These are phyloP conservation scores for Boletus patriciae DNA, from an alignment of 768 basidiomycete genomes.

Conservation along the genomic window DNA sequence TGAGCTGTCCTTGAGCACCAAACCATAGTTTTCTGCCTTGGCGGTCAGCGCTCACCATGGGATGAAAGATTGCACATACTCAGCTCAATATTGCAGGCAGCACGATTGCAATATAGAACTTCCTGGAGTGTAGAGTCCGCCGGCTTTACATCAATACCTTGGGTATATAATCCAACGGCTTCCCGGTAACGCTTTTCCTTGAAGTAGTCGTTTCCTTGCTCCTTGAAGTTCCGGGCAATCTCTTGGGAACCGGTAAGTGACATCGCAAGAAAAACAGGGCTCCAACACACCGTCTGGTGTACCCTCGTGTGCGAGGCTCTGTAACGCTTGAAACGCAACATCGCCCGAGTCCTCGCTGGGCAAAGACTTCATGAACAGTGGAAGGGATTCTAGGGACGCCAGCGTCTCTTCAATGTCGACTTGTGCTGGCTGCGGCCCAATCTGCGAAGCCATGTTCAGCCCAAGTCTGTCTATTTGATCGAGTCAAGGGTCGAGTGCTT, in stretches of 20 bases:
- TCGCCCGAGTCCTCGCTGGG: conserved; percentile 67
- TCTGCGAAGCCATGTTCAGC: conserved; percentile 20
- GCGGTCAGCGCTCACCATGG: neutral
- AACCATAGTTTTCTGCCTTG: conserved; percentile 78
- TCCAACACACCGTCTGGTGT: conserved; percentile 83
- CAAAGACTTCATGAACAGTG: conserved; percentile 90
- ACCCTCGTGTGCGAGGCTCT: conserved; percentile 84
- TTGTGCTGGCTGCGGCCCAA: conserved; percentile 26
- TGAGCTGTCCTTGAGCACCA: conserved; percentile 83
- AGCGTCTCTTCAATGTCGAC: conserved; percentile 38
- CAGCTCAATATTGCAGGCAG: conserved; percentile 90
- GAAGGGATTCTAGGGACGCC: conserved; percentile 59
- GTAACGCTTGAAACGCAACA: conserved; percentile 73
- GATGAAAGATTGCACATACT: conserved; percentile 44
- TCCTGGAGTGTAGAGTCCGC: conserved; percentile 56
- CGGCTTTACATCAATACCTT: conserved; percentile 85
- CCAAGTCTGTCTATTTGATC: neutral
- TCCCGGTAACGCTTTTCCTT: conserved; percentile 84
- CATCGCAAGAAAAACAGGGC: neutral
- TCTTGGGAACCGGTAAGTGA: conserved; percentile 47
- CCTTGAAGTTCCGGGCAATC: conserved; percentile 88
- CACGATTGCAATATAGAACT: conserved; percentile 82
- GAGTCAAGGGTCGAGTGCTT: too few relatives aligned
- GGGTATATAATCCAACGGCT: conserved; percentile 86
- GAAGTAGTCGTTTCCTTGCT: conserved; percentile 95